These are phyloP conservation scores for Cytospora mali DNA, from an alignment of 2,329 filamentous ascomycete species.

Conservation along the genomic window DNA sequence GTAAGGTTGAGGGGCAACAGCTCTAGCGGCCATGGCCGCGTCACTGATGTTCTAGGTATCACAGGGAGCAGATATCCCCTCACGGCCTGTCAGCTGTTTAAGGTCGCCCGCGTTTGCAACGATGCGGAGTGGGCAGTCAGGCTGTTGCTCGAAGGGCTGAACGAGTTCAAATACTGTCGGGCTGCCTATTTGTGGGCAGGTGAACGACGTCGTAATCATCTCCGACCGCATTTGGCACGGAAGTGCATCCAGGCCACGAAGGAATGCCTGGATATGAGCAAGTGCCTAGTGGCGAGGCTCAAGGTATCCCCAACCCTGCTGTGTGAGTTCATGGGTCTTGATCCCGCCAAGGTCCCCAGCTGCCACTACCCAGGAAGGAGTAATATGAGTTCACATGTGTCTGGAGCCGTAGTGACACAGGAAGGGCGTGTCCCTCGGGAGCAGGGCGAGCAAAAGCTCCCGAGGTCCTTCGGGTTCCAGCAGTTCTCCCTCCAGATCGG, in stretches of 20 bases:
- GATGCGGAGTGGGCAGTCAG: not conserved
- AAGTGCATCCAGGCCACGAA: not conserved
- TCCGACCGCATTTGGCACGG: too few relatives aligned
- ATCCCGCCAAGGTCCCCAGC: not conserved
- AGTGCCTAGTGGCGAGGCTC: not conserved
- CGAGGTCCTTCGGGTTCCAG: not conserved
- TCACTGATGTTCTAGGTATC: not conserved
- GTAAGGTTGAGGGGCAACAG: too few relatives aligned
- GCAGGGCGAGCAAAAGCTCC: not conserved
- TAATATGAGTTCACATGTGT: not conserved
- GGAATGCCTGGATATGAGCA: not conserved
- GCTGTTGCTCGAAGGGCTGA: not conserved
- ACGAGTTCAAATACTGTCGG: not conserved
- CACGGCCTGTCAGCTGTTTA: not conserved
- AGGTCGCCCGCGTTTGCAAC: slow-evolving; percentile 1
- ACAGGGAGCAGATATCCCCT: slow-evolving; percentile 4
- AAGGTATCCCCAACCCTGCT: not conserved
- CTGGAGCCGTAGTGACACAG: not conserved
- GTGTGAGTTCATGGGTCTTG: not conserved
- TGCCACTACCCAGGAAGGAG: not conserved
- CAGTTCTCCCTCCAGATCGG: not conserved
- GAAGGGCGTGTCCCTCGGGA: not conserved
- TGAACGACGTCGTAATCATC: not conserved
- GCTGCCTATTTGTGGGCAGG: not conserved
- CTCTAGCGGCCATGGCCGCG: not conserved